A percentile compares a stretch with the other conserved stretches of the same genome.
Conservation (phyloP, 2,329 filamentous ascomycete species). For the Immersiporthe knoxdaviesiana region DNA sequence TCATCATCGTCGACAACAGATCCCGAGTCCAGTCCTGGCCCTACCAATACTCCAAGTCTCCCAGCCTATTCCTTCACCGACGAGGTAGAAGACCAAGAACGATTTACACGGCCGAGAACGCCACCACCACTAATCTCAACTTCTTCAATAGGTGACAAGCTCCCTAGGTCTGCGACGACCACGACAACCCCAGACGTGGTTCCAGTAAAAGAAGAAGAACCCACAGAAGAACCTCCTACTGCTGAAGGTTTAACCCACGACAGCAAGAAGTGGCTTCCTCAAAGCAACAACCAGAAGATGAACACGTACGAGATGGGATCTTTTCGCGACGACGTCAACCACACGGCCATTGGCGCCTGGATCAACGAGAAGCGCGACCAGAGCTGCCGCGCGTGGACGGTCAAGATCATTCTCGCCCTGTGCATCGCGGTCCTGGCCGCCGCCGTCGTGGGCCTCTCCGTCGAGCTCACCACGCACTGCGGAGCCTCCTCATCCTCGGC, state of each 20-base stretch:
- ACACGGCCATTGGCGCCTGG: neutral
- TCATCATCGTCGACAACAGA: neutral
- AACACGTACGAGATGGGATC: neutral
- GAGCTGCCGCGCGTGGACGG: neutral
- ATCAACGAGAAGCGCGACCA: neutral
- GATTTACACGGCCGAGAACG: neutral
- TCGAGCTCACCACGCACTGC: conserved; percentile 3
- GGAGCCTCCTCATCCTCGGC: neutral
- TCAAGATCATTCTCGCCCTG: conserved; percentile 2
- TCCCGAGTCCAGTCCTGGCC: neutral
- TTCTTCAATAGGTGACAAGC: neutral
- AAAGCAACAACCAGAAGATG: neutral
- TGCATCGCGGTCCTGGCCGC: neutral
- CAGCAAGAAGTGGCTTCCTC: neutral
- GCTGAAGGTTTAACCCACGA: too few species aligned
- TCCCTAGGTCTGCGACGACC: neutral
- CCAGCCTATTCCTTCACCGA: neutral
- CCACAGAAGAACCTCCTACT: neutral
- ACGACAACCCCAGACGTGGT: neutral
- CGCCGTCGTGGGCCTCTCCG: neutral
- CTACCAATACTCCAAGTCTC: neutral
- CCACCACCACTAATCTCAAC: neutral
- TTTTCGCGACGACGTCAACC: neutral
- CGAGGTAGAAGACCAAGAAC: neutral
- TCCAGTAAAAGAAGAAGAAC: neutral